A percentile compares a stretch with the other conserved stretches of the same genome.
Conservation (phyloP, 1,284 basidiomycete genomes). For the Fomitopsis betulina region DNA sequence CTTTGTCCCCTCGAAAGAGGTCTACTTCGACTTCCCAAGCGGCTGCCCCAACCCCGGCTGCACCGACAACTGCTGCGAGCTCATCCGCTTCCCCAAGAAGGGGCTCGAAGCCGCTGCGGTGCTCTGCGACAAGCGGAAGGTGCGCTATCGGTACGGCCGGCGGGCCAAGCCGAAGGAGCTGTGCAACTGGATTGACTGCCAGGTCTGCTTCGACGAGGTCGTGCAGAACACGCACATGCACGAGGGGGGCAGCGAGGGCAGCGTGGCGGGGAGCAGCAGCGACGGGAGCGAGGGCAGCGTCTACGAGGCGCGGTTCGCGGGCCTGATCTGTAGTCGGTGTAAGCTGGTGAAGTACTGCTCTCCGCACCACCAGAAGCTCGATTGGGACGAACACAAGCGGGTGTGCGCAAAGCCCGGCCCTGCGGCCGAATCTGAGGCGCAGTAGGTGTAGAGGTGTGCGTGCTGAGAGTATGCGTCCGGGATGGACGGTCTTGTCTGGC, state of each 20-base stretch:
- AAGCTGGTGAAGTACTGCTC: slow-evolving; percentile 72
- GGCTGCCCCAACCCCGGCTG: slow-evolving; percentile 74
- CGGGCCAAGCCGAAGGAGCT: slow-evolving; percentile 50
- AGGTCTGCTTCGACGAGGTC: slow-evolving; percentile 50
- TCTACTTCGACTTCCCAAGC: slow-evolving; percentile 70
- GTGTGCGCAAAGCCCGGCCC: slow-evolving; percentile 48
- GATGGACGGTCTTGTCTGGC: background rate
- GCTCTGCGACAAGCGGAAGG: slow-evolving; percentile 48
- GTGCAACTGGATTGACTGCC: slow-evolving; percentile 78
- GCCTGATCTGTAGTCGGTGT: slow-evolving; percentile 67
- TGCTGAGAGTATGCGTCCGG: background rate
- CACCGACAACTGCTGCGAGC: slow-evolving; percentile 68
- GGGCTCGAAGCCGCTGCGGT: slow-evolving; percentile 57
- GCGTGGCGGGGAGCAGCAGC: slow-evolving; percentile 37
- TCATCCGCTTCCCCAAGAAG: slow-evolving; percentile 67
- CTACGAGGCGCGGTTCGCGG: slow-evolving; percentile 24
- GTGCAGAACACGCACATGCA: background rate
- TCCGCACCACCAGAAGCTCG: slow-evolving; percentile 60
- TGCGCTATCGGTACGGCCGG: slow-evolving; percentile 41
- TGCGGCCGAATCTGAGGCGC: slow-evolving; percentile 1
- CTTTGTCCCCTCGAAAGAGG: slow-evolving; percentile 65
- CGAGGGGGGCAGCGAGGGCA: slow-evolving; percentile 14
- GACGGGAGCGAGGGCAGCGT: slow-evolving; percentile 43
- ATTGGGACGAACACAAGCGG: slow-evolving; percentile 69
- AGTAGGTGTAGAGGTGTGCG: background rate